Base-by-base conservation (phyloP, 2,329 filamentous ascomycete species). In the Immersiporthe knoxdaviesiana region DNA sequence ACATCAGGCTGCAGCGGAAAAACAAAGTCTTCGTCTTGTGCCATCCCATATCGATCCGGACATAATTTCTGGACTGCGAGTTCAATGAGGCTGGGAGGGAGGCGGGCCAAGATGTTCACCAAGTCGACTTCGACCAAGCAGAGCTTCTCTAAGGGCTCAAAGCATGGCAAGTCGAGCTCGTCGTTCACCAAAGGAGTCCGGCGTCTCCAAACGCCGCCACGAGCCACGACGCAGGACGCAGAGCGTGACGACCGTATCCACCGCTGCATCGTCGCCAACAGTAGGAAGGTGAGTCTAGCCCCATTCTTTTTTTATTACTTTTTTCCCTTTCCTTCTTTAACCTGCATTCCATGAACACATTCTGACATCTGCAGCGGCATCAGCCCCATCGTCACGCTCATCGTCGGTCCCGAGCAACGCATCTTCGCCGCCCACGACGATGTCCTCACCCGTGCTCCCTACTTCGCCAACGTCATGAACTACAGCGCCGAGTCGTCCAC, bases 381-480 rank as follows among this genome's bases (percentile, higher is more conserved):
- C 69, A 86, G 85, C 35, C 83, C 91, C 59, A 92, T 96, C 77
- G 87, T 97, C 74, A 97, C 92, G 12, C 86, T 97, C 71, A 88
- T 92, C 74, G 88, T 97, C 74, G 93, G 93, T n/a, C 86, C 86
- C 6, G 91, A 94, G 73, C 90, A 94, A 78, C 89, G 94, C 30
- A 90, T 97, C 74, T 97, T 97, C 77, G 94, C 94, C 50, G 93
- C 93, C 8, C 94, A 97, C 79, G 92, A 97, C 83, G 91, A 96
- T 74, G 87, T 97, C 71, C 89, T 97, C 70, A 87, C 85, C 77
- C 83, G 87, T 67, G 96, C 93, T 14, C 89, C 93, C 10, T 97
- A 91, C 85, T 97, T 97, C 81, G 84, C 88, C 71, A 82, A 87
- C 63, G 84, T 86, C 58, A 87, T 90, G 72, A 85, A 86, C 68